These are phyloP conservation scores for Neurospora tetraspora DNA, from an alignment of 495 filamentous ascomycete species.

Conservation along the genomic window DNA sequence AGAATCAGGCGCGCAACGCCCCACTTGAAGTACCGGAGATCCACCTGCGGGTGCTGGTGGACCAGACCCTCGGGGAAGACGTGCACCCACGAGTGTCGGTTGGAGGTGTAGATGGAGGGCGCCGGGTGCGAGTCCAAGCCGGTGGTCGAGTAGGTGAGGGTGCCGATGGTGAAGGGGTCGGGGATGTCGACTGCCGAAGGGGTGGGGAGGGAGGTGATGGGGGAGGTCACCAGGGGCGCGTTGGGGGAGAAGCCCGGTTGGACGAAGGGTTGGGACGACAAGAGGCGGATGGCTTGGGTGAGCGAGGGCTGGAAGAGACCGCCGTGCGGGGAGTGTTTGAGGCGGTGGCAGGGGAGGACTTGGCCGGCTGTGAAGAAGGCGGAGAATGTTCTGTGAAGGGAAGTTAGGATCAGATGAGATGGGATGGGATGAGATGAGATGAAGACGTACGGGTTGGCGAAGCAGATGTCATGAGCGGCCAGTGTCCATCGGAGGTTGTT, in stretches of 20 bases:
- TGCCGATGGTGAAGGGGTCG: conserved; percentile 50
- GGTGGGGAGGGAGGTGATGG: conserved; percentile 22
- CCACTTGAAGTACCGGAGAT: conserved; percentile 97
- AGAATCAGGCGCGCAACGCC: conserved; percentile 82
- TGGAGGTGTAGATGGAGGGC: conserved; percentile 42
- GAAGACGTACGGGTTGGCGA: conserved; percentile 49
- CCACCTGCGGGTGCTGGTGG: conserved; percentile 70
- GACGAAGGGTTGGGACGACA: conserved; percentile 53
- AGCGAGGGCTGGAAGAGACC: conserved; percentile 86
- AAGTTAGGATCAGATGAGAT: background rate
- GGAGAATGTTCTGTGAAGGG: conserved; percentile 36
- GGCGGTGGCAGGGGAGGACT: conserved; percentile 78
- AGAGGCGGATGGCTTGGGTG: conserved; percentile 72
- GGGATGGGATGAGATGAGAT: background rate
- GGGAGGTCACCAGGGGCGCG: background rate
- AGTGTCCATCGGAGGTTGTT: conserved; percentile 75
- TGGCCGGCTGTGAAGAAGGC: conserved; percentile 80
- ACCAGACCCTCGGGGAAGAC: conserved; percentile 93
- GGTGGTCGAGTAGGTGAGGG: conserved; percentile 55
- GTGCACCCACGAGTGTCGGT: conserved; percentile 71
- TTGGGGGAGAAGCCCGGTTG: conserved; percentile 23
- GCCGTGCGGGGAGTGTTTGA: conserved; percentile 58
- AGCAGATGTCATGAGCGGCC: conserved; percentile 91
- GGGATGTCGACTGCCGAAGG: conserved; percentile 26
- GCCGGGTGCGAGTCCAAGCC: conserved; percentile 46